Base-by-base conservation (phyloP, 768 basidiomycete species). In the Mycena polygramma region DNA sequence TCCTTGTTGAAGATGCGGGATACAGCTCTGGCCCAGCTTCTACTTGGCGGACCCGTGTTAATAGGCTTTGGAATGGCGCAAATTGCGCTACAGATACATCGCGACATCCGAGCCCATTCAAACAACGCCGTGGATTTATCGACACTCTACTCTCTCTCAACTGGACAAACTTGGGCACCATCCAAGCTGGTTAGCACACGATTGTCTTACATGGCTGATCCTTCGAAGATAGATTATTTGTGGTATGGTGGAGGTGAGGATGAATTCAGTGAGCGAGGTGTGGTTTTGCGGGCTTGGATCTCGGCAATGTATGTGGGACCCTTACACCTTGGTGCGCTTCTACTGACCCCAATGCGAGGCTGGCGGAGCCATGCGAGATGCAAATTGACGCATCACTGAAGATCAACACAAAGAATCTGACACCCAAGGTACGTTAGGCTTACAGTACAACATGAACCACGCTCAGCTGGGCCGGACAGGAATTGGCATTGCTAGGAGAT, bases 401-500 rank as follows among this genome's bases (percentile, higher is more conserved):
- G 51, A 61, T 81, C 19, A 75, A 79, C 48, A 81, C 79, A 6
- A 43, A 52, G 0, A 59, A 66, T 35, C 46, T 81, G 11, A 71
- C 63, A 11, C 2, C 30, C 37, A 71, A 73, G 52, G 82, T 80
- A 54, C 26, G 78, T 55, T 26, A 52, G 35, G 62, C 14, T 6
- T 51, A n/a, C 26, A 45, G 24, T 59, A 10, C 11, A 49, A 24
- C 45, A 41, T 24, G 4, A 61, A 35, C 20, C 7, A 15, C 61
- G 37, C 48, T 57, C 35, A 22, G 11, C 36, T 68, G 7, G 60
- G 19, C 15, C 64, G 41, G 46, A 19, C 57, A 84, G 81, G 80
- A 83, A 61, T 73, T 82, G 7, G 35, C 24, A 8, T 78, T 77
- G n/a, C 68, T 87, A 2, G 73, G 75, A 2, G 66, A 75, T 35